Conservation (phyloP, 257 asterid genomes). For the Penstemon newberryi region DNA sequence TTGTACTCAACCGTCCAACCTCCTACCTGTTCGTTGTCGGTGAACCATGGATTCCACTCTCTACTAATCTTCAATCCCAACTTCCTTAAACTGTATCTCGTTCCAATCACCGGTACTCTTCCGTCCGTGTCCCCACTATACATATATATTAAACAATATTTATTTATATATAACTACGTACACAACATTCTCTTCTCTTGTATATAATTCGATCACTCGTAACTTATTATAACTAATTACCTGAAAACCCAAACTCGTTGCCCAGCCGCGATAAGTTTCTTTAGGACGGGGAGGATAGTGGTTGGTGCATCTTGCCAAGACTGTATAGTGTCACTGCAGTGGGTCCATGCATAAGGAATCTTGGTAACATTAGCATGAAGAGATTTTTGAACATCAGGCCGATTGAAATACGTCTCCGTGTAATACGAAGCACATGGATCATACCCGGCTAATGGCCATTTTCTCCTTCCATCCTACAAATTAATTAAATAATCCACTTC, state of each 20-base stretch:
- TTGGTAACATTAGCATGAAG: constrained; percentile 80
- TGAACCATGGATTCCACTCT: constrained; percentile 68
- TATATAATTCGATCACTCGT: no score
- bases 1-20: constrained; percentile 78
- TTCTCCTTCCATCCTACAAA: constrained; percentile 42
- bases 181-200: neutral
- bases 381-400: constrained; percentile 74
- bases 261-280: constrained; percentile 51
- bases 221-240: constrained; percentile 28
- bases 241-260: constrained; percentile 75
- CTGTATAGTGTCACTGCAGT: constrained; percentile 66
- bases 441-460: constrained; percentile 52
- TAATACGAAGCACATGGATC: constrained; percentile 69
- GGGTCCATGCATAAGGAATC: constrained; percentile 75
- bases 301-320: constrained; percentile 51
- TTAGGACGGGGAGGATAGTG: constrained; percentile 60
- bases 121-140: constrained; percentile 56
- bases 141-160: neutral
- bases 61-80: constrained; percentile 43
- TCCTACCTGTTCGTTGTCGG: constrained; percentile 39
- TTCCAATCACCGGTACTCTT: constrained; percentile 56
- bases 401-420: constrained; percentile 51
- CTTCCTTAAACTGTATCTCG: constrained; percentile 42
- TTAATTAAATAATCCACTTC: constrained; percentile 4
- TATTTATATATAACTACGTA: neutral